Conservation (phyloP, 371 early-diverging fungal genomes). For the Mortierella sp. region DNA sequence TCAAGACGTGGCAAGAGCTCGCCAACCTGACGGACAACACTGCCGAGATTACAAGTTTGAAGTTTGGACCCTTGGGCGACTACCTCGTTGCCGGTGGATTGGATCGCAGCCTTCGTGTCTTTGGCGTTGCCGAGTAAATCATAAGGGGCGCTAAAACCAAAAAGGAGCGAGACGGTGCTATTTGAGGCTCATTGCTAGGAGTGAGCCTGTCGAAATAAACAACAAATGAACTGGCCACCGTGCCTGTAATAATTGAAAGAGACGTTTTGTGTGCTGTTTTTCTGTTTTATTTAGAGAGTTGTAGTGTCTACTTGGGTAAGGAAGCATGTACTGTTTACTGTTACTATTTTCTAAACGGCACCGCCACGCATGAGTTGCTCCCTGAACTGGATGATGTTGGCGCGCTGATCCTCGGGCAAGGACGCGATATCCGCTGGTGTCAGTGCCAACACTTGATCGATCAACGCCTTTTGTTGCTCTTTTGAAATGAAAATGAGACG, state of each 20-base stretch:
- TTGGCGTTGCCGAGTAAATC: conserved; percentile 59
- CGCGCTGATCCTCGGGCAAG: conserved; percentile 70
- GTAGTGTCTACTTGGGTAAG: neutral
- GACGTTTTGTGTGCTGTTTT: neutral
- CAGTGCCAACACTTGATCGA: conserved; percentile 69
- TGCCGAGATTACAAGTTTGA: conserved; percentile 73
- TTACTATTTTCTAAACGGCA: neutral
- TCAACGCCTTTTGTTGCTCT: conserved; percentile 69
- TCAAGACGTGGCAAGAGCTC: conserved; percentile 84
- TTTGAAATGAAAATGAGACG: neutral
- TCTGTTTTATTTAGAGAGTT: neutral
- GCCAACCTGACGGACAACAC: conserved; percentile 69
- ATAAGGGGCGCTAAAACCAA: neutral
- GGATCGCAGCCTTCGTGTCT: conserved; percentile 76
- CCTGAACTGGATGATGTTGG: conserved; percentile 65
- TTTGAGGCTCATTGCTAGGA: neutral
- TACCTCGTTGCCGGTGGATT: conserved; percentile 69
- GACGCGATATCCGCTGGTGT: conserved; percentile 71
- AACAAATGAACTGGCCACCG: neutral
- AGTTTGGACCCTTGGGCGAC: conserved; percentile 72
- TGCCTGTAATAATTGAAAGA: neutral
- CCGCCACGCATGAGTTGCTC: conserved; percentile 44
- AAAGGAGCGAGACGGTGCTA: neutral
- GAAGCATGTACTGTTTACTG: no score
- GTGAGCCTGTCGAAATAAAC: neutral